Evolutionary conservation across 331 rosid genomes (phyloP), one percentile per base, ranked within the genome.

Genomic region (Saraca asoca): DNA sequence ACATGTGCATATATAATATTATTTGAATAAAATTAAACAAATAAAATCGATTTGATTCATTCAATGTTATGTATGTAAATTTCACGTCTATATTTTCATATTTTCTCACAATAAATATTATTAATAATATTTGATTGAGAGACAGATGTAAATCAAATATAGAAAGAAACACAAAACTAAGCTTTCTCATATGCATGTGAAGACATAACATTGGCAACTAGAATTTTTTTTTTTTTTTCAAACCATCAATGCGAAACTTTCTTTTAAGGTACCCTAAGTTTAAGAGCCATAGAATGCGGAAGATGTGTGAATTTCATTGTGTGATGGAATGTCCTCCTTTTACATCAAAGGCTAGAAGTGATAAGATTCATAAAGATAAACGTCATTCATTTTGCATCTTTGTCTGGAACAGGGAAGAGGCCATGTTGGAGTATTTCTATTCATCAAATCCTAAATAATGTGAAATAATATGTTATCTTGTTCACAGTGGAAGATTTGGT

Each of bases 281-380:
- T 72, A 13, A 72, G 42, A 71, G 34, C 66, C 72, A 56, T 64
- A 17, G 37, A 64, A 62, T 34, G 58, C 35, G 71, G 66, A 48
- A 34, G 38, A 42, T 34, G 37, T 37, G 45, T 14, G 56, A 43
- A 51, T 66, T 51, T 70, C 33, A 8, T 10, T 17, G 49, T 33
- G 41, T 1, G 31, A 24, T 24, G 57, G 54, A 19, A 35, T 45
- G 35, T 60, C 33, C 58, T 44, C 19, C 37, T 62, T 71, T 64
- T 14, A 55, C 60, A 9, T 33, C 33, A 50, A 6, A 38, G 4
- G 2, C 45, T 34, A 17, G 0, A 24, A 3, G 3, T 13, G 52
- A 42, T 19, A 54, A 63, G 59, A 72, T 45, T 72, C 71, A 58
- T 63, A 55, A n/a, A 45, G 65, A 63, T 14, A 62, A 18, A 41